Conservation (phyloP, 257 asterid species). For the Nicotiana noctiflora region DNA sequence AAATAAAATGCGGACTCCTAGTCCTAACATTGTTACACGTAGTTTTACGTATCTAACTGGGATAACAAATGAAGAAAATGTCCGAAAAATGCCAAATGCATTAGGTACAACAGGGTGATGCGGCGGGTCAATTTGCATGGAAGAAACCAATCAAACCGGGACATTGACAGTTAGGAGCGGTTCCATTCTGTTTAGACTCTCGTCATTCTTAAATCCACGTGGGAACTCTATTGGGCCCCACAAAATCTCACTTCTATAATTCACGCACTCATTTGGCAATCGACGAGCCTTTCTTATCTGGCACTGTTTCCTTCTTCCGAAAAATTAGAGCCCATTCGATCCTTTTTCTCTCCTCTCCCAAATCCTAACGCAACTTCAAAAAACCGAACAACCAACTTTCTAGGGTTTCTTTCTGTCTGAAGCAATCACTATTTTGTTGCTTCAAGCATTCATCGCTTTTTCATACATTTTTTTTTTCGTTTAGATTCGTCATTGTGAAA, state of each 20-base stretch:
- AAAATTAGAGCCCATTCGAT: neutral
- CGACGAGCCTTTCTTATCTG: constrained; percentile 1
- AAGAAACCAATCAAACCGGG: neutral
- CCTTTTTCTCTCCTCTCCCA: neutral
- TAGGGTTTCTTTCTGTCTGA: neutral
- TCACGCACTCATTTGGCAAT: neutral
- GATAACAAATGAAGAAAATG: neutral
- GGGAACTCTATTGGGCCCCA: neutral
- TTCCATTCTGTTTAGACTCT: constrained; percentile 6
- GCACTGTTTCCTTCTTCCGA: neutral
- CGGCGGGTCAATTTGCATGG: neutral
- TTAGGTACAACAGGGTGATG: neutral
- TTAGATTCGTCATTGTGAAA: neutral
- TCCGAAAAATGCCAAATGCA: neutral
- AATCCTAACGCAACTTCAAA: neutral
- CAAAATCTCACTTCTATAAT: neutral
- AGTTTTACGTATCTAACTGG: neutral
- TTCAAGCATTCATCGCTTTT: neutral
- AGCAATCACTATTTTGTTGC: neutral
- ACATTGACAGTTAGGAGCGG: constrained; percentile 25
- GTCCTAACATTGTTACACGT: neutral
- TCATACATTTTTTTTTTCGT: neutral
- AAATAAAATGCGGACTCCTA: too few relatives aligned
- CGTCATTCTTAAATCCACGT: neutral
- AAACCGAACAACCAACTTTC: neutral